phyloP scores from a whole-genome alignment of 208 protist genomes.

The Acanthamoeba triangularis region DNA sequence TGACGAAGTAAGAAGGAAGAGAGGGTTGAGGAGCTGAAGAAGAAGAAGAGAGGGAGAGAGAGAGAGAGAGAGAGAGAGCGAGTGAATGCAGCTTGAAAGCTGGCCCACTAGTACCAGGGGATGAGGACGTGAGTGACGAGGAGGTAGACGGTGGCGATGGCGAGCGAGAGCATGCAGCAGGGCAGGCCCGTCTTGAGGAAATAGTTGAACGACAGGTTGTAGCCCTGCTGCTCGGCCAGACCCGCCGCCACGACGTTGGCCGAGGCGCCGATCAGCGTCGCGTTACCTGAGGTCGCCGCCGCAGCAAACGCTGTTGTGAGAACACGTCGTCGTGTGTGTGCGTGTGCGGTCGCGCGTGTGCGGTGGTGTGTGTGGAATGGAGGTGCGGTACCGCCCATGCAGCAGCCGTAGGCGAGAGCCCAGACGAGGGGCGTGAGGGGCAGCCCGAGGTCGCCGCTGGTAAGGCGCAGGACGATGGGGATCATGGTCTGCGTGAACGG shows the following conservation, averaged over 20 bases:
- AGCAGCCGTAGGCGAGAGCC: conserved; percentile 89
- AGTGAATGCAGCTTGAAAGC: background rate
- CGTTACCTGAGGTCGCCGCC: conserved; percentile 82
- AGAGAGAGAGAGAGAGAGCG: background rate
- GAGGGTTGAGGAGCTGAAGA: background rate
- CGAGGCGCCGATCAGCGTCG: conserved; percentile 89
- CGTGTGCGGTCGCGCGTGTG: background rate
- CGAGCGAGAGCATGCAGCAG: conserved; percentile 51
- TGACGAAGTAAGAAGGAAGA: background rate
- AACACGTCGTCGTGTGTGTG: background rate
- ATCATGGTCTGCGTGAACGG: conserved; percentile 80
- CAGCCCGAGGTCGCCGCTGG: conserved; percentile 80
- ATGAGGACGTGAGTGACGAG: conserved; percentile 72
- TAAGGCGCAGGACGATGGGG: conserved; percentile 84
- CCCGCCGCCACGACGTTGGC: conserved; percentile 88
- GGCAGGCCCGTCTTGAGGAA: conserved; percentile 82
- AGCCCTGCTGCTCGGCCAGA: conserved; percentile 80
- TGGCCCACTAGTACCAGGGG: conserved; percentile 23
- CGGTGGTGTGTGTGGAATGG: no score
- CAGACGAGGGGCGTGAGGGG: conserved; percentile 88
- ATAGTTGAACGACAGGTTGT: conserved; percentile 63
- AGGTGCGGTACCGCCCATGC: conserved; percentile 86
- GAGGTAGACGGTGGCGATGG: conserved; percentile 66
- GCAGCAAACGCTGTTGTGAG: background rate
- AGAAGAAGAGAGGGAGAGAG: background rate